Evolutionary conservation across 148 eudicot genomes (phyloP), one percentile per base, ranked within the genome.

Genomic region (Cornus controversa): DNA sequence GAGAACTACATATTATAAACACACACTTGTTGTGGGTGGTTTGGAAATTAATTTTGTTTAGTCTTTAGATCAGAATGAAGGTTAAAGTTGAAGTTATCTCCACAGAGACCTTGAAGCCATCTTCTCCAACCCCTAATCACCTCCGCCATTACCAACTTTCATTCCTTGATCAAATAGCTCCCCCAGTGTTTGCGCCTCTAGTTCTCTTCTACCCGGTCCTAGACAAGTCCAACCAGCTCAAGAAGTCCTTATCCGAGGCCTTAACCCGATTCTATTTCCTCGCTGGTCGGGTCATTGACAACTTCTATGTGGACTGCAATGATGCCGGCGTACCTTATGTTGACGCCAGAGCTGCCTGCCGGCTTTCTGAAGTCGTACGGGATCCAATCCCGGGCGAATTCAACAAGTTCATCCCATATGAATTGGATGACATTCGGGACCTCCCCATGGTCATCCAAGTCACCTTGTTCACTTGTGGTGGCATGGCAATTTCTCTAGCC

Each of bases 241-340:
- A 84, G 31, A 68, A 60, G 29, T 82, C 89, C 70, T 82, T 89
- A 0, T 85, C 92, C 0, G 71, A 77, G 2, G 57, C 79, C 67
- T 69, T 89, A 10, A 75, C 76, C 58, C 72, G 40, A 34, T 87
- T 81, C 75, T 89, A 89, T 66, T 90, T 90, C n/a, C 84, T 89
- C 1, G 89, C 90, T 0, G 90, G 92, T 0, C 82, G 89, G 27
- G 66, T 87, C 0, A 79, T 79, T 2, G 85, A 82, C 57, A 79
- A 82, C 64, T 26, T 65, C 13, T 80, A 81, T 5, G 81, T 87
- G 6, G 84, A 87, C 18, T 89, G 91, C 72, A 86, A 77, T 40
- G 91, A 86, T 57, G 80, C 71, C 10, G 91, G 91, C 4, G 84
- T 79, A 26, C 77, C 53, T 2, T 86, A 70, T 65, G 42, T 80